A percentile compares a stretch with the other conserved stretches of the same genome.
Evolutionary conservation across 2,329 filamentous ascomycete species (phyloP).

Genomic region (Fulvia fulva): DNA sequence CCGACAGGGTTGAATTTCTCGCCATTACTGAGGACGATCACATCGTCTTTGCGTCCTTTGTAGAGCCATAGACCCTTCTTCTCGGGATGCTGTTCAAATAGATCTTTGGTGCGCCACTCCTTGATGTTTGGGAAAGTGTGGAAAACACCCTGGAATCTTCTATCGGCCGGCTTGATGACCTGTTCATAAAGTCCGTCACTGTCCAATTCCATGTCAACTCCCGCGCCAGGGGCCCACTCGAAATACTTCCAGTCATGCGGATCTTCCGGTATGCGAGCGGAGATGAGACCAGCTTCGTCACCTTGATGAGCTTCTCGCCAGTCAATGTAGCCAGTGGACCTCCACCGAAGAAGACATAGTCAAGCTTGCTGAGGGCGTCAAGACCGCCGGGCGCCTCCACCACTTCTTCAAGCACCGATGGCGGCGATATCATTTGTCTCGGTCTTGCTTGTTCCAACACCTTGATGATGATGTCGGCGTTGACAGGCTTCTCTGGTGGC

Average conservation of each 20-base stretch:
- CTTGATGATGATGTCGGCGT: slow-evolving; percentile 11
- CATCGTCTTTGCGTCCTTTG: slow-evolving; percentile 28
- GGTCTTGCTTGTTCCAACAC: slow-evolving; percentile 11
- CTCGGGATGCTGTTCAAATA: slow-evolving; percentile 27
- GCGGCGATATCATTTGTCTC: slow-evolving; percentile 6
- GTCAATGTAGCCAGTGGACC: slow-evolving; percentile 16
- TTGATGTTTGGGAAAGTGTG: slow-evolving; percentile 32
- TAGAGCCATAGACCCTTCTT: slow-evolving; percentile 26
- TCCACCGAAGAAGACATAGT: slow-evolving; percentile 18
- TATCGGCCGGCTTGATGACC: slow-evolving; percentile 27
- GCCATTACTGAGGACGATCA: slow-evolving; percentile 30
- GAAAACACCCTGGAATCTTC: slow-evolving; percentile 22
- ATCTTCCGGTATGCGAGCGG: slow-evolving; percentile 18
- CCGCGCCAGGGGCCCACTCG: slow-evolving; percentile 20
- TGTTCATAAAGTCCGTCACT: slow-evolving; percentile 33
- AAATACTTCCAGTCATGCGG: slow-evolving; percentile 21
- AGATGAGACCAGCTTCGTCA: slow-evolving; percentile 18
- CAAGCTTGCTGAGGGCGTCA: slow-evolving; percentile 10
- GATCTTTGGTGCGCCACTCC: slow-evolving; percentile 35
- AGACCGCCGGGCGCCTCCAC: slow-evolving; percentile 13
- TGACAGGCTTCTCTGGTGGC: slow-evolving; percentile 15
- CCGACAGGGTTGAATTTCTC: slow-evolving; percentile 29
- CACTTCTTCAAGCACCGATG: slow-evolving; percentile 19
- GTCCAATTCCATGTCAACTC: slow-evolving; percentile 14
- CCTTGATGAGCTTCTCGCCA: slow-evolving; percentile 12